A percentile compares a stretch with the other conserved stretches of the same genome.
These are phyloP conservation scores for Aspergillus quadricinctus DNA, from an alignment of 2,329 filamentous ascomycete species.

Conservation along the genomic window DNA sequence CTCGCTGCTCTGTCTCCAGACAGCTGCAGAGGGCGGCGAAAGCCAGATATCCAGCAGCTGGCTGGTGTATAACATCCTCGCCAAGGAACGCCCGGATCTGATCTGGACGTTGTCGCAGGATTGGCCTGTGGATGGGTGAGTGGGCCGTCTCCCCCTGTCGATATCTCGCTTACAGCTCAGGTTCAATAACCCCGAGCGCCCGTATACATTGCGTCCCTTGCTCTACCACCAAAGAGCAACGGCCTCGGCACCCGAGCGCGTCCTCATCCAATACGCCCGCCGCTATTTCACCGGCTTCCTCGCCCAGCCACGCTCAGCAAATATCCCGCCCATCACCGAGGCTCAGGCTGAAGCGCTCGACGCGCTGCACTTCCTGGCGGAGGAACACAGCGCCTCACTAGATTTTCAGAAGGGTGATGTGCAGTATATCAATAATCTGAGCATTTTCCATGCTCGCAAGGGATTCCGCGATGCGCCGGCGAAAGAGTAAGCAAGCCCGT, in stretches of 20 bases:
- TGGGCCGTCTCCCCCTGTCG: slow-evolving; percentile 4
- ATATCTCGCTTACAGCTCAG: slow-evolving; percentile 28
- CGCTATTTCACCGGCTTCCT: slow-evolving; percentile 53
- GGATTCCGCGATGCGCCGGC: slow-evolving; percentile 39
- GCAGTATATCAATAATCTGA: slow-evolving; percentile 51
- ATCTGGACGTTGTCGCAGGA: slow-evolving; percentile 47
- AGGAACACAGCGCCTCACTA: slow-evolving; percentile 39
- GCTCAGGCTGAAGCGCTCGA: slow-evolving; percentile 52
- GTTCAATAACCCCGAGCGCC: slow-evolving; percentile 47
- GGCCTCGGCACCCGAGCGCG: slow-evolving; percentile 45
- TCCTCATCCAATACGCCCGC: slow-evolving; percentile 59
- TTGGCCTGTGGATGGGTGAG: slow-evolving; percentile 47
- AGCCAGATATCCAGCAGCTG: slow-evolving; percentile 52
- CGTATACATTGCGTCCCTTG: slow-evolving; percentile 40
- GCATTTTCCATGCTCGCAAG: slow-evolving; percentile 49
- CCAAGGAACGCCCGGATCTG: slow-evolving; percentile 49
- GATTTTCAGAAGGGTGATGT: slow-evolving; percentile 48
- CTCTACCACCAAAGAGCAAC: slow-evolving; percentile 51
- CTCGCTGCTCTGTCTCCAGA: slow-evolving; percentile 45
- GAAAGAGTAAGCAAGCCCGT: too few species aligned
- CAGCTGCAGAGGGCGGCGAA: slow-evolving; percentile 48
- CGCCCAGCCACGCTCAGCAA: slow-evolving; percentile 37
- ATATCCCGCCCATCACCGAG: slow-evolving; percentile 48
- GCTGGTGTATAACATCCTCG: slow-evolving; percentile 54
- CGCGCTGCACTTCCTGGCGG: slow-evolving; percentile 47